A percentile compares a stretch with the other conserved stretches of the same genome.
Conservation (phyloP, 192 early-diverging fungal genomes). For the Mortierella alpina region DNA sequence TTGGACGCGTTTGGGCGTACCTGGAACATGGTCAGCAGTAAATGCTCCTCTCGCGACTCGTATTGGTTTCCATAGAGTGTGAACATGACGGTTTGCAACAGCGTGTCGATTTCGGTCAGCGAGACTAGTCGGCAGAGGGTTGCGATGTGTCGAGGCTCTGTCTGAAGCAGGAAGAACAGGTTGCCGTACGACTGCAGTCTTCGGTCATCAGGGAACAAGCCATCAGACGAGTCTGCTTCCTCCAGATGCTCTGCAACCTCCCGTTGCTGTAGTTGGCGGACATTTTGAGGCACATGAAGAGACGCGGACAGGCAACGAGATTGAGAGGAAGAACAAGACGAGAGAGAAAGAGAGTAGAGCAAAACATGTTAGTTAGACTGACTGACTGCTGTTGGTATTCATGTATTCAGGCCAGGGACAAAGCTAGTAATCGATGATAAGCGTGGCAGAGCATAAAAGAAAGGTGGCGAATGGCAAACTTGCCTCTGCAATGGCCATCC, state of each 20-base stretch:
- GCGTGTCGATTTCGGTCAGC: constrained; percentile 91
- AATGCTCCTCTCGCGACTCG: constrained; percentile 94
- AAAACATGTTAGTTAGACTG: too few relatives aligned
- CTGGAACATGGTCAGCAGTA: constrained; percentile 96
- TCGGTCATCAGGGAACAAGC: constrained; percentile 79
- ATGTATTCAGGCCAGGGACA: too few relatives aligned
- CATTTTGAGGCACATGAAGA: not conserved
- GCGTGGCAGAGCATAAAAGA: not conserved
- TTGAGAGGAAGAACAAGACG: not conserved
- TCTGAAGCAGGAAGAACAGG: constrained; percentile 92
- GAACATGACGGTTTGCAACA: constrained; percentile 97
- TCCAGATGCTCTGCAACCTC: constrained; percentile 79
- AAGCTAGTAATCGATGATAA: not conserved
- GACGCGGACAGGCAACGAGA: not conserved
- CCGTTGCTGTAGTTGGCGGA: constrained; percentile 65
- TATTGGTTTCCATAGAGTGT: constrained; percentile 97
- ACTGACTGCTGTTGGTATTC: too few relatives aligned
- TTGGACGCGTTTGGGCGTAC: constrained; percentile 40
- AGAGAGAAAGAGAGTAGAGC: constrained; percentile 2
- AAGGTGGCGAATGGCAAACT: not conserved
- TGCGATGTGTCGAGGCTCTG: constrained; percentile 92
- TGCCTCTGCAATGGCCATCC: constrained; percentile 91
- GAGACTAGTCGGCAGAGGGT: constrained; percentile 84
- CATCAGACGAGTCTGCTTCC: constrained; percentile 63
- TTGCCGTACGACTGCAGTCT: constrained; percentile 91